phyloP scores from a whole-genome alignment of 768 basidiomycete species.

The Mycena crocata region DNA sequence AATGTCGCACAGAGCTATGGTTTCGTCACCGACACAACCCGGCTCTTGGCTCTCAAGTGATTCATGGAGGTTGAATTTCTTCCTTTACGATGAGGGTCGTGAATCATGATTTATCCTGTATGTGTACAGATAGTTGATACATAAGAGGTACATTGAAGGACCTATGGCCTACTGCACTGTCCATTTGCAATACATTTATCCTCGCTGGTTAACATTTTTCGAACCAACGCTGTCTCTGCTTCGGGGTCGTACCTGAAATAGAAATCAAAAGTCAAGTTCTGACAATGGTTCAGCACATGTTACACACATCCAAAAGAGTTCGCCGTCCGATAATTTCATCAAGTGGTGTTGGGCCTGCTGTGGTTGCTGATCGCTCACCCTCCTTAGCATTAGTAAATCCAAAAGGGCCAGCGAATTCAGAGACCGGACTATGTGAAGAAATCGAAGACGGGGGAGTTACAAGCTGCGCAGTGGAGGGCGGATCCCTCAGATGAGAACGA shows the following conservation, averaged over 20 bases:
- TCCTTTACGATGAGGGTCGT: constrained; percentile 19
- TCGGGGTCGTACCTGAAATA: constrained; percentile 44
- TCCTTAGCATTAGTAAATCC: constrained; percentile 9
- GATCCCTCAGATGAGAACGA: constrained; percentile 38
- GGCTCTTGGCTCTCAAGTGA: constrained; percentile 40
- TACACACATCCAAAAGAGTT: constrained; percentile 54
- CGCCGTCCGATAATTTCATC: constrained; percentile 42
- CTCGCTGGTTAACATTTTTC: background rate
- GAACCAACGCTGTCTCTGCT: constrained; percentile 18
- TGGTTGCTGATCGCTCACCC: constrained; percentile 1
- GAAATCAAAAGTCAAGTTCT: background rate
- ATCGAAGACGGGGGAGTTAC: constrained; percentile 56
- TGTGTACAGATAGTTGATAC: constrained; percentile 24
- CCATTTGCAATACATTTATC: background rate
- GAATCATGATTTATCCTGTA: constrained; percentile 17
- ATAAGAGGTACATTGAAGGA: background rate
- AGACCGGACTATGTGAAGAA: constrained; percentile 45
- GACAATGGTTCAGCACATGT: background rate
- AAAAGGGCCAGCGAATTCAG: constrained; percentile 19
- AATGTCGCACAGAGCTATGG: constrained; percentile 57
- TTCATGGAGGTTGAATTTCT: background rate
- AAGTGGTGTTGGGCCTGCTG: constrained; percentile 7
- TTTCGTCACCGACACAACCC: constrained; percentile 57
- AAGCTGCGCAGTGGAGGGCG: constrained; percentile 36
- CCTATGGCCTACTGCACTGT: background rate